Base-by-base conservation (phyloP, 2,329 filamentous ascomycete genomes). In the Aspergillus carbonarius region DNA sequence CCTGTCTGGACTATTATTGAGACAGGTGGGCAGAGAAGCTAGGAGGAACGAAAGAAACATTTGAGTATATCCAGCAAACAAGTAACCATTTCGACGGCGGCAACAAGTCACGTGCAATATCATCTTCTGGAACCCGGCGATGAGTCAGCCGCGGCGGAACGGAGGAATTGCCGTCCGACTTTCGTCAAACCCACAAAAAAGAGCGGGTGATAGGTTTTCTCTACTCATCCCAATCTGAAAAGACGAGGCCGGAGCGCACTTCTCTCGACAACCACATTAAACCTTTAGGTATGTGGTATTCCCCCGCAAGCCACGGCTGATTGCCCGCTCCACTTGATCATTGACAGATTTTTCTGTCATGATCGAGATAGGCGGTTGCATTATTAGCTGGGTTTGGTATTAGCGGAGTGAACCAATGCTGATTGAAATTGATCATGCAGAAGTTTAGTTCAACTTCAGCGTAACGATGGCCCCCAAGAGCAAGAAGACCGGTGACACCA, bases 401-500 rank as follows among this genome's bases (percentile, higher is more conserved):
- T 8, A 13, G 37, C 30, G 34, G 50, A 53, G 50, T 30, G 51
- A 54, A 54, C 51, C 27, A 42, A 42, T 54, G 51, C 51, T 54
- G 51, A 54, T 54, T 54, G 5, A 54, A 32, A 32, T 44, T 63
- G 56, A 42, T 47, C 57, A 60, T 55, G 42, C 50, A 54, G 60
- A 64, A 64, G 51, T 57, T 60, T 62, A 50, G 57, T 67, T 54
- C 40, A 63, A 64, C 69, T 68, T 70, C 67, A 72, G 69, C 75
- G 76, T 78, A 78, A 81, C 78, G 82, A 88, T 88, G 85, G 84
- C 83, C 78, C 83, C 79, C 79, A 83, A 83, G 79, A 85, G 84
- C 83, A 81, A 81, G 76, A 96, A 93, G 84, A 88, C 91, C 81
- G 87, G 90, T 76, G 89, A 92, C 83, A 87, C 82, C 81, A 90